Evolutionary conservation across 805 yeast species (phyloP).

Genomic region (Candida sakaeoensis): DNA sequence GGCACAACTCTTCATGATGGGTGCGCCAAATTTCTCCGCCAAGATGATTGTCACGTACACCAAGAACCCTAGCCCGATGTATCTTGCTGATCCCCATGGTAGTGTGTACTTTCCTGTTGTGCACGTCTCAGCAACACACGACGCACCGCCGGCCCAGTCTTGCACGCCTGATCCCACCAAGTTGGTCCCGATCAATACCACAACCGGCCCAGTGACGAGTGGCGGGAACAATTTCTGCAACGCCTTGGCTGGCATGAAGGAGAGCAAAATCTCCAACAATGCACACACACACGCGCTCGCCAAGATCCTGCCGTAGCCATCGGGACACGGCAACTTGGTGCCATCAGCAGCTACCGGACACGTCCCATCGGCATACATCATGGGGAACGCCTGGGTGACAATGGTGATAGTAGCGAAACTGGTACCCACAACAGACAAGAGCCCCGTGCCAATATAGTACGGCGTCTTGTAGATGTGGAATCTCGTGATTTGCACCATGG

Average conservation of each 20-base stretch:
- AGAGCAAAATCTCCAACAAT: slow-evolving; percentile 63
- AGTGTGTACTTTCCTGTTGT: slow-evolving; percentile 33
- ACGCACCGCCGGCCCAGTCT: slow-evolving; percentile 88
- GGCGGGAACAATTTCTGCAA: slow-evolving; percentile 82
- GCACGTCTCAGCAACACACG: slow-evolving; percentile 44
- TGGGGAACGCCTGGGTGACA: slow-evolving; percentile 69
- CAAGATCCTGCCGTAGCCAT: slow-evolving; percentile 83
- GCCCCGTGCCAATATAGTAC: slow-evolving; percentile 82
- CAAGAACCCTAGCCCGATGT: slow-evolving; percentile 81
- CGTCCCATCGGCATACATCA: slow-evolving; percentile 59
- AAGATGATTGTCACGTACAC: slow-evolving; percentile 72
- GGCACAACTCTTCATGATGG: slow-evolving; percentile 92
- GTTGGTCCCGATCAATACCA: slow-evolving; percentile 72
- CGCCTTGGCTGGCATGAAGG: slow-evolving; percentile 71
- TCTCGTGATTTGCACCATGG: slow-evolving; percentile 63
- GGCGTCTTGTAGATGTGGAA: slow-evolving; percentile 71
- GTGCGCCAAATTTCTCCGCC: slow-evolving; percentile 86
- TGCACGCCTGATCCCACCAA: slow-evolving; percentile 70
- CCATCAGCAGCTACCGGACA: slow-evolving; percentile 66
- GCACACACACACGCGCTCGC: slow-evolving; percentile 82
- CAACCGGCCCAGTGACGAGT: slow-evolving; percentile 91
- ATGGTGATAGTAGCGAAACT: slow-evolving; percentile 85
- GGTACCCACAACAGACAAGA: slow-evolving; percentile 87
- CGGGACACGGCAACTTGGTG: slow-evolving; percentile 67
- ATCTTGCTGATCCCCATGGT: slow-evolving; percentile 84